phyloP scores from a whole-genome alignment of 495 filamentous ascomycete species.

The Annulohypoxylon moriforme region DNA sequence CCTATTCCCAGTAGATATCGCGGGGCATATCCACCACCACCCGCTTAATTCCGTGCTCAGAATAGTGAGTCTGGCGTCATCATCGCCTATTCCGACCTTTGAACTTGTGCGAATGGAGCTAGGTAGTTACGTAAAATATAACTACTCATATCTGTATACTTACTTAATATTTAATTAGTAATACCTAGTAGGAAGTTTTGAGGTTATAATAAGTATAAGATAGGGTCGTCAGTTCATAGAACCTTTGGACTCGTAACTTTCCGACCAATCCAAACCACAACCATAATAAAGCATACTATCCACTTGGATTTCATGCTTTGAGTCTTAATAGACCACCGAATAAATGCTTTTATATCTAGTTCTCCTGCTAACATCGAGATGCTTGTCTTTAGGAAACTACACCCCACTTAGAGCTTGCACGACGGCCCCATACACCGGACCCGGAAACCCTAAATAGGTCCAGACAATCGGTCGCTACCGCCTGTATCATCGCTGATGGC shows the following conservation, averaged over 20 bases:
- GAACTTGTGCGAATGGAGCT: not conserved
- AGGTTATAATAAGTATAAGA: not conserved
- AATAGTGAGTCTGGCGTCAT: constrained; percentile 26
- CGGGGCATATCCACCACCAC: not conserved
- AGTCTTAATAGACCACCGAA: not conserved
- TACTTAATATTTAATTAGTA: not conserved
- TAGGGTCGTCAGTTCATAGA: not conserved
- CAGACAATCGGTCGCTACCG: not conserved
- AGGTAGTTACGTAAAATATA: not conserved
- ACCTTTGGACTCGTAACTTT: not conserved
- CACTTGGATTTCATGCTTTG: not conserved
- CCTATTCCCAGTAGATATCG: constrained; percentile 1
- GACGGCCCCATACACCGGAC: not conserved
- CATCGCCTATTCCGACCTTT: not conserved
- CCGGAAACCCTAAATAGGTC: not conserved
- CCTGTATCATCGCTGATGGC: not conserved
- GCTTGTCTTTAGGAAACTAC: no score
- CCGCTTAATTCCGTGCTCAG: not conserved
- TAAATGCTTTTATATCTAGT: no score
- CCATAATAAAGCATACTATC: not conserved
- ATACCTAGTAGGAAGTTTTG: no score
- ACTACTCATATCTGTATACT: no score
- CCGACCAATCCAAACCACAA: not conserved
- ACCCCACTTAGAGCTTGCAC: no score
- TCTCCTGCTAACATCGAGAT: no score